A percentile compares a stretch with the other conserved stretches of the same genome.
Evolutionary conservation across 768 basidiomycete genomes (phyloP).

Genomic region (Boletus speciosus): DNA sequence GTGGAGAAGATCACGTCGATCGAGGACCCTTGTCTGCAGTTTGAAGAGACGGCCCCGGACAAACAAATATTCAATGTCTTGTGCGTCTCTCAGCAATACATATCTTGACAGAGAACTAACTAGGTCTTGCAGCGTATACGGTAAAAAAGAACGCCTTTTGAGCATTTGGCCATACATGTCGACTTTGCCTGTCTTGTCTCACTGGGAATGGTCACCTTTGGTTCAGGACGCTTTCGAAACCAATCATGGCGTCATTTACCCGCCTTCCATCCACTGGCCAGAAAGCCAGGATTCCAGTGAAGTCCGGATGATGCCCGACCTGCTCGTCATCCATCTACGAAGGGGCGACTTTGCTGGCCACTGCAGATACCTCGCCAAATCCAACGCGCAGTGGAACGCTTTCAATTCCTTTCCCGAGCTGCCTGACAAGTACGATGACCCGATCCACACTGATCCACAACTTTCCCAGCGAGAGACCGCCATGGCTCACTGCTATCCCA

Average conservation of each 20-base stretch:
- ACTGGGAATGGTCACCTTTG: background rate
- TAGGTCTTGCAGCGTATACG: background rate
- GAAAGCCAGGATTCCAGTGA: too few species aligned
- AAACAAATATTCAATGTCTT: background rate
- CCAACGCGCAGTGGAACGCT: background rate
- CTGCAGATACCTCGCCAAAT: background rate
- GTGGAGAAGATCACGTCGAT: background rate
- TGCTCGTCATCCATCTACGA: background rate
- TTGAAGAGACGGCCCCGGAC: background rate
- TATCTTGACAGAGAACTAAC: background rate
- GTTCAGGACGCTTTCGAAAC: background rate
- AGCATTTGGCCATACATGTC: constrained; percentile 1
- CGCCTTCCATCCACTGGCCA: background rate
- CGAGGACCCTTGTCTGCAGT: background rate
- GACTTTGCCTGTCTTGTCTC: background rate
- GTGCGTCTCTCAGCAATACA: background rate
- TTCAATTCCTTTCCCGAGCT: background rate
- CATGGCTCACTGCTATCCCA: background rate
- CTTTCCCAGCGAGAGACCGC: background rate
- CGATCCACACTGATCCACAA: background rate
- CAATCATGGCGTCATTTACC: background rate
- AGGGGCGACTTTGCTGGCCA: background rate
- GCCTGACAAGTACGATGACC: background rate
- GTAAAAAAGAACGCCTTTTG: background rate
- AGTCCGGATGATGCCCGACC: background rate